These are phyloP conservation scores for Zea luxurians DNA, from an alignment of 176 grass and related monocot species.

Conservation along the genomic window DNA sequence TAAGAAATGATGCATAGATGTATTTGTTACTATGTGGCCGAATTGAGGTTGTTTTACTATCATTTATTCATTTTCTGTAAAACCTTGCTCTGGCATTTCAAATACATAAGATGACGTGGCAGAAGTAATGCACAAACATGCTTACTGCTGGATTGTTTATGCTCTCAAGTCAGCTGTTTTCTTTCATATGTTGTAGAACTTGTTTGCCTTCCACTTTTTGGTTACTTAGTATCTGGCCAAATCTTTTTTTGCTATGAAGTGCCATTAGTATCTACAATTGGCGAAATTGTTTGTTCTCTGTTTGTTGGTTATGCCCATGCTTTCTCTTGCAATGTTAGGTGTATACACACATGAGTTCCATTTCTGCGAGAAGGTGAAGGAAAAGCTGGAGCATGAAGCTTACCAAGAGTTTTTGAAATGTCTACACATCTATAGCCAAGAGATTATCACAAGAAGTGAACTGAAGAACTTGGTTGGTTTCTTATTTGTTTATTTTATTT, in stretches of 20 bases:
- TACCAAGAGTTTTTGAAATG: slow-evolving; percentile 99
- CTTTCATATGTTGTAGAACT: neutral
- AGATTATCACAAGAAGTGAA: slow-evolving; percentile 95
- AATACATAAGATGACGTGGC: neutral
- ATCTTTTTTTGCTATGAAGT: neutral
- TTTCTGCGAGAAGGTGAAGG: slow-evolving; percentile 95
- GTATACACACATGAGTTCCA: slow-evolving; percentile 81
- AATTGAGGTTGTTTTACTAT: neutral
- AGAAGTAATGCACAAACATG: slow-evolving; percentile 30
- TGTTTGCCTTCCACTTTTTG: slow-evolving; percentile 18
- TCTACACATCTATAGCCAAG: slow-evolving; percentile 97
- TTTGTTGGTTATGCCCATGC: slow-evolving; percentile 25
- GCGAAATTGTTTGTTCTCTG: slow-evolving; percentile 1
- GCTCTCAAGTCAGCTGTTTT: neutral
- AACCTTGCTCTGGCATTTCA: neutral
- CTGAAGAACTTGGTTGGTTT: slow-evolving; percentile 88
- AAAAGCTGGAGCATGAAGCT: slow-evolving; percentile 88
- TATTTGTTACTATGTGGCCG: neutral
- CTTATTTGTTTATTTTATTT: neutral
- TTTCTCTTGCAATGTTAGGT: slow-evolving; percentile 52
- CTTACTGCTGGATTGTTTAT: neutral
- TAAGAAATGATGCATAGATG: neutral
- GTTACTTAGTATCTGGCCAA: neutral
- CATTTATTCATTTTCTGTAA: neutral
- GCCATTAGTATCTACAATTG: neutral